A percentile compares a stretch with the other conserved stretches of the same genome.
Conservation (phyloP, 495 filamentous ascomycete species). For the Sporormia fimetaria region DNA sequence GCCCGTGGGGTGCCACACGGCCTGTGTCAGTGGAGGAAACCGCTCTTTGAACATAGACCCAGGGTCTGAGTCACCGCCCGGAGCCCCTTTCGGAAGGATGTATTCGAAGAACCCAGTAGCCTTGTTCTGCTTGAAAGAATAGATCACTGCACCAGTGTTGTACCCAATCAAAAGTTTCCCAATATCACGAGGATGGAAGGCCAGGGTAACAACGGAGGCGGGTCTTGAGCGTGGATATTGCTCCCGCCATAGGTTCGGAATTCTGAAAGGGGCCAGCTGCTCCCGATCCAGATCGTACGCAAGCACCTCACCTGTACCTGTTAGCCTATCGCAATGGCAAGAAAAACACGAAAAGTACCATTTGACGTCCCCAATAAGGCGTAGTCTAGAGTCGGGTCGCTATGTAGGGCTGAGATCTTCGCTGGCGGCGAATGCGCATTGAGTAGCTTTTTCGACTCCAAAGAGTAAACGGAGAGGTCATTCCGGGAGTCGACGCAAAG, state of each 20-base stretch:
- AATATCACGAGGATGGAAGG: constrained; percentile 83
- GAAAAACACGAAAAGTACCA: constrained; percentile 13
- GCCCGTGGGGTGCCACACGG: constrained; percentile 89
- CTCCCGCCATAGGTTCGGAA: constrained; percentile 76
- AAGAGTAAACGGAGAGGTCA: constrained; percentile 68
- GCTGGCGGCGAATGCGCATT: constrained; percentile 62
- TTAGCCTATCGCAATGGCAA: not conserved
- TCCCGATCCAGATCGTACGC: constrained; percentile 85
- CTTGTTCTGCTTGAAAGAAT: constrained; percentile 81
- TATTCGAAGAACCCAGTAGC: constrained; percentile 72
- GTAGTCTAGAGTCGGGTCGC: constrained; percentile 86
- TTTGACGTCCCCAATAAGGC: constrained; percentile 44
- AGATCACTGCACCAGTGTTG: constrained; percentile 72
- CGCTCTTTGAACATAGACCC: constrained; percentile 41
- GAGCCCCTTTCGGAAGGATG: constrained; percentile 67
- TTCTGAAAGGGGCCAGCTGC: constrained; percentile 57
- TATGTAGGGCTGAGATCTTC: constrained; percentile 54
- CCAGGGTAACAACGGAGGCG: constrained; percentile 57
- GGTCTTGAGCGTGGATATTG: constrained; percentile 46
- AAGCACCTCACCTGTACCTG: constrained; percentile 54
- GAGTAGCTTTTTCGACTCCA: constrained; percentile 49
- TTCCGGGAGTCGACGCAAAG: constrained; percentile 74
- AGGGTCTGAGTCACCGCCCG: constrained; percentile 64
- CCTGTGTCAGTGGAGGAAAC: constrained; percentile 62
- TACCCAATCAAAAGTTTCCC: constrained; percentile 87